These are phyloP conservation scores for Xerophyta viscosa DNA, from an alignment of 106 monocot genomes.

Conservation along the genomic window DNA sequence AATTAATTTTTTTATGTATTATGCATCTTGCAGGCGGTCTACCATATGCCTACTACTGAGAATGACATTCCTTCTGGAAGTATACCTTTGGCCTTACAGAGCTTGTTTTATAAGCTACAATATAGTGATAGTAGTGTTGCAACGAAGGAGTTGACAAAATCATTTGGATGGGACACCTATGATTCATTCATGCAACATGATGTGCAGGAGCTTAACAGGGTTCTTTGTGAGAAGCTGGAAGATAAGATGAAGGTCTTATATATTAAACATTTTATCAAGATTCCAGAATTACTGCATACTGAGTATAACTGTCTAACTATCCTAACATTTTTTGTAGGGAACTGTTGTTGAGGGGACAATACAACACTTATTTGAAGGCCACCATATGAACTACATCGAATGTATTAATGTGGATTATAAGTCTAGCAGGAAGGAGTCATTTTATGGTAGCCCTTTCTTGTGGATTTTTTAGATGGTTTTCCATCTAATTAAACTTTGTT, in stretches of 20 bases:
- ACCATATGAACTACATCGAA: constrained; percentile 91
- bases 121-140: constrained; percentile 87
- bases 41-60: constrained; percentile 91
- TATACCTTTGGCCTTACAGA: constrained; percentile 88
- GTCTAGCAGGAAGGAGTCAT: constrained; percentile 86
- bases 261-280: neutral
- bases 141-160: constrained; percentile 93
- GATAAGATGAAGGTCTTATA: constrained; percentile 76
- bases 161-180: constrained; percentile 93
- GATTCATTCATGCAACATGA: constrained; percentile 98
- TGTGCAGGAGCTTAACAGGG: constrained; percentile 84
- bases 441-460: constrained; percentile 44
- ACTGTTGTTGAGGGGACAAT: constrained; percentile 94
- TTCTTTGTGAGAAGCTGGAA: constrained; percentile 86
- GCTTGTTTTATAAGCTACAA: constrained; percentile 80
- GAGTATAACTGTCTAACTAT: constrained; percentile 6
- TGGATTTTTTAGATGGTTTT: too few relatives aligned
- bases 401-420: constrained; percentile 92
- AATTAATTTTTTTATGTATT: neutral
- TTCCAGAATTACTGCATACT: neutral
- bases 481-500: too few relatives aligned
- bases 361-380: constrained; percentile 92
- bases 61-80: constrained; percentile 90
- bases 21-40: constrained; percentile 39
- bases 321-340: too few relatives aligned